These are phyloP conservation scores for Suillus subalutaceus DNA, from an alignment of 768 basidiomycete species.

Conservation along the genomic window DNA sequence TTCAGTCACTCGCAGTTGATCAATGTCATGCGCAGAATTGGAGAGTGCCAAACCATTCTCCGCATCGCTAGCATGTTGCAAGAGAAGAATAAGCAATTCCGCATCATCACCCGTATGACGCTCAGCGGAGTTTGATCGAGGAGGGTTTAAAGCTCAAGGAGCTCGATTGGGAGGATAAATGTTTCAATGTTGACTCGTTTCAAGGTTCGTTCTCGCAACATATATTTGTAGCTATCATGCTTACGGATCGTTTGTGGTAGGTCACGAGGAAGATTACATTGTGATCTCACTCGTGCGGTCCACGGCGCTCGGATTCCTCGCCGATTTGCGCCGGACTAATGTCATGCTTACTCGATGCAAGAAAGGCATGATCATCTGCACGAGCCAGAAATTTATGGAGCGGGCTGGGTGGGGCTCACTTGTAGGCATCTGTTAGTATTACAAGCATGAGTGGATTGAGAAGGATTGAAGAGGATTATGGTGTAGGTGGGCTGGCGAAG, in stretches of 20 bases:
- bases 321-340: constrained; percentile 72
- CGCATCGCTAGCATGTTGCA: constrained; percentile 61
- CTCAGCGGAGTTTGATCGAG: constrained; percentile 66
- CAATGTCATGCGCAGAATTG: constrained; percentile 38
- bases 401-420: constrained; percentile 50
- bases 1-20: too few relatives aligned
- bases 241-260: constrained; percentile 37
- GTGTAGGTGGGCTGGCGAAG: constrained; percentile 17
- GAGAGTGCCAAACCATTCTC: constrained; percentile 59
- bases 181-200: constrained; percentile 80
- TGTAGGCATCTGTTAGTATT: constrained; percentile 43
- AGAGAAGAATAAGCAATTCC: constrained; percentile 48
- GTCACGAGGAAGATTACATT: constrained; percentile 82
- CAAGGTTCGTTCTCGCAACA: constrained; percentile 55
- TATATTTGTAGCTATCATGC: constrained; percentile 5
- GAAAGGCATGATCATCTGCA: constrained; percentile 74
- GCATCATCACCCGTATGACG: constrained; percentile 82
- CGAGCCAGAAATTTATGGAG: constrained; percentile 60
- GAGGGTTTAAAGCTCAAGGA: constrained; percentile 48
- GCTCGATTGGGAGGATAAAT: constrained; percentile 66
- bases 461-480: constrained; percentile 25
- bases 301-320: constrained; percentile 65
- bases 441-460: constrained; percentile 40
- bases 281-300: constrained; percentile 74
- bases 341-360: constrained; percentile 88